Evolutionary conservation across 2,329 filamentous ascomycete species (phyloP).

Genomic region (Westerdykella sp.): DNA sequence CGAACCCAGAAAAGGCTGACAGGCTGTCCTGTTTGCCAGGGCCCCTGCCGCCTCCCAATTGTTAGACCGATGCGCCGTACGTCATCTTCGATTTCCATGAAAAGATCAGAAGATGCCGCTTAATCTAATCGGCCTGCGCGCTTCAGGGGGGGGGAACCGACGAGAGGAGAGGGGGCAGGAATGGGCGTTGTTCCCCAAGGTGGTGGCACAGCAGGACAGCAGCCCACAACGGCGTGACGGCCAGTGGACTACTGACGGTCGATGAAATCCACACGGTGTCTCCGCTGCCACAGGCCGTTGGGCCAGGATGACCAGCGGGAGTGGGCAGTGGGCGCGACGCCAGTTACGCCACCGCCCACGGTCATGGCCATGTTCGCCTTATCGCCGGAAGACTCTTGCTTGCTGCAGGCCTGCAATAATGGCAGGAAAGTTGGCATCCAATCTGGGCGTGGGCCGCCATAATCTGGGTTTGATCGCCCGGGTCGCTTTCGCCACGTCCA

Average conservation of each 20-base stretch:
- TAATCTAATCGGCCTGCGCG: constrained; percentile 9
- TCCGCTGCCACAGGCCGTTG: constrained; percentile 12
- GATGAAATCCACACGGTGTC: too few species aligned
- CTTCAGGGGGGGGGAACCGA: constrained; percentile 16
- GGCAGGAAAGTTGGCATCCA: constrained; percentile 6
- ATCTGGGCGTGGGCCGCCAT: constrained; percentile 13
- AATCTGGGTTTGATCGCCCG: constrained; percentile 27
- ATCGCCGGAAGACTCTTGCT: too few species aligned
- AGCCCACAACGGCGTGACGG: background rate
- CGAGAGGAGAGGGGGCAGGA: too few species aligned
- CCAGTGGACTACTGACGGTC: too few species aligned
- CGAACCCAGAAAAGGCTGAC: too few species aligned
- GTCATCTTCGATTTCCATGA: too few species aligned
- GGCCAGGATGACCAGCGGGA: constrained; percentile 18
- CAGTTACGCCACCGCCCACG: constrained; percentile 5
- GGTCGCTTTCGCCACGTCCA: constrained; percentile 4
- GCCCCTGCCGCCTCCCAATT: too few species aligned
- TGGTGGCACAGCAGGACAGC: background rate
- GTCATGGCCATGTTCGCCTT: constrained; percentile 15
- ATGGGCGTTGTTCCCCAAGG: too few species aligned
- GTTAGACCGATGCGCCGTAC: too few species aligned
- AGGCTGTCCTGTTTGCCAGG: too few species aligned
- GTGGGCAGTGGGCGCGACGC: constrained; percentile 21
- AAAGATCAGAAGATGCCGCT: too few species aligned
- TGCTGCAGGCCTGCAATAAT: background rate